Evolutionary conservation across 257 asterid genomes (phyloP).

Genomic region (Misopates orontium): DNA sequence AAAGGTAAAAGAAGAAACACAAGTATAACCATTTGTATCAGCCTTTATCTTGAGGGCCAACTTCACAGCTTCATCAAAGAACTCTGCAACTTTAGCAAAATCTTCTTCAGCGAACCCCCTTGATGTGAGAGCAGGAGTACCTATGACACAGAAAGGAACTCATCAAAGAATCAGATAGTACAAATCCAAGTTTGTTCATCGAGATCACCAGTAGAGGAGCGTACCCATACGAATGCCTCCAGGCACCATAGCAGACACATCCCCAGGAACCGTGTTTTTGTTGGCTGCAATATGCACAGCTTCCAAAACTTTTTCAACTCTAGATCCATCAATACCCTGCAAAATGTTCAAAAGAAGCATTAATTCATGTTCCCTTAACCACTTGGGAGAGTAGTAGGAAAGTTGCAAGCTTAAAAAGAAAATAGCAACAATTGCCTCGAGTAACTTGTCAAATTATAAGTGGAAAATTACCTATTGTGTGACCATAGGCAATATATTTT

Average conservation of each 20-base stretch:
- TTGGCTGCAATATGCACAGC: constrained; percentile 95
- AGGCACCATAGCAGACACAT: constrained; percentile 99
- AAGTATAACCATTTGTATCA: constrained; percentile 61
- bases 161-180: constrained; percentile 2
- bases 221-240: constrained; percentile 99
- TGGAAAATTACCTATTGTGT: background rate
- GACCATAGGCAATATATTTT: constrained; percentile 1
- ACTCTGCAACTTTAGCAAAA: constrained; percentile 86
- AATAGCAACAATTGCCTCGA: background rate
- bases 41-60: constrained; percentile 84
- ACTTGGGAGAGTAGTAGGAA: no score
- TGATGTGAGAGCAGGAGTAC: constrained; percentile 95
- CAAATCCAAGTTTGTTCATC: background rate
- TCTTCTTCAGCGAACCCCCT: constrained; percentile 83
- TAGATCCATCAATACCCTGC: constrained; percentile 98
- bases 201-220: constrained; percentile 12
- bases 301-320: constrained; percentile 93
- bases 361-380: constrained; percentile 1
- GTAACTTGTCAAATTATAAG: background rate
- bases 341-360: constrained; percentile 14
- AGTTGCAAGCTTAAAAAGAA: no score
- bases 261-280: constrained; percentile 97
- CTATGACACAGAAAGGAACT: constrained; percentile 37
- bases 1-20: background rate
- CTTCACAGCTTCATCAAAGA: constrained; percentile 81